phyloP scores from a whole-genome alignment of 1,284 basidiomycete species.

The Microbotryomycetes sp. region DNA sequence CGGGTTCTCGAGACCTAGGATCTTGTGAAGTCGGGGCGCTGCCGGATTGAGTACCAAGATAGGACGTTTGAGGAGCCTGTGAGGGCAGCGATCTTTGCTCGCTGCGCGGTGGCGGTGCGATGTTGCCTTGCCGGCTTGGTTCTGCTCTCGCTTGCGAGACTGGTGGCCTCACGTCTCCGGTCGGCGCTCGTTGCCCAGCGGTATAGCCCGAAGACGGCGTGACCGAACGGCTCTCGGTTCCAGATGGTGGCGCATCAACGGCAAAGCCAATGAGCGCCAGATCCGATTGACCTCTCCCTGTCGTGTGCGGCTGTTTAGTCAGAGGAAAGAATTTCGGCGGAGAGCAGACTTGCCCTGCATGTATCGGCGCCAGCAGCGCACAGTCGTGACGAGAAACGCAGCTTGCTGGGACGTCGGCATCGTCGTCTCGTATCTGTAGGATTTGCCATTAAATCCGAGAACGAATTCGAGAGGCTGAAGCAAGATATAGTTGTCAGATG shows the following conservation, averaged over 20 bases:
- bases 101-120: neutral
- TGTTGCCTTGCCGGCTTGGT: no score
- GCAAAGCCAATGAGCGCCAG: slow-evolving; percentile 30
- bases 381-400: slow-evolving; percentile 59
- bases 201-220: neutral
- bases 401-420: slow-evolving; percentile 56
- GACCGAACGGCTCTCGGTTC: neutral
- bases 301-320: neutral
- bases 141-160: no score
- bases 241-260: slow-evolving; percentile 15
- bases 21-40: neutral
- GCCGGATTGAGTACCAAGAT: neutral
- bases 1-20: no score
- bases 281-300: slow-evolving; percentile 20
- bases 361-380: slow-evolving; percentile 57
- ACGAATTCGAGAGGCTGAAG: slow-evolving; percentile 49
- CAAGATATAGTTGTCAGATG: neutral
- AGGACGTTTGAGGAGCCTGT: neutral
- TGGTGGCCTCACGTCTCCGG: no score
- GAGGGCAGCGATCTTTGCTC: neutral
- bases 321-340: neutral
- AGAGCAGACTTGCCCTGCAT: slow-evolving; percentile 12
- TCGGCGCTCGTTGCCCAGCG: neutral
- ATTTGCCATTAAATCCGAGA: slow-evolving; percentile 65
- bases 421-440: slow-evolving; percentile 82